Evolutionary conservation across 1,284 basidiomycete genomes (phyloP).

Genomic region (Cryptococcus wingfieldii): DNA sequence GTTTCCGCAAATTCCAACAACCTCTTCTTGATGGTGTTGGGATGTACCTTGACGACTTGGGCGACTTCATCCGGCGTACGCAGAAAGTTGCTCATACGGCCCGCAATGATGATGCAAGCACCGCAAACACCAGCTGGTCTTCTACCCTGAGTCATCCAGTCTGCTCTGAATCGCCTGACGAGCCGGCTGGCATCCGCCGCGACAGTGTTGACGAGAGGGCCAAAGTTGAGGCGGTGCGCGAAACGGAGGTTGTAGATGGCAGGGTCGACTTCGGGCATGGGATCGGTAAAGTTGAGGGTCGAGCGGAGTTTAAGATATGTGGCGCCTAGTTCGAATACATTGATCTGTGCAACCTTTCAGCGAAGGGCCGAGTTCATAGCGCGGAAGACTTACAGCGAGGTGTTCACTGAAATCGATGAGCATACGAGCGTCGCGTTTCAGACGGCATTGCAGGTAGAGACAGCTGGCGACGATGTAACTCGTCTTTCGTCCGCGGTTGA

Average conservation of each 20-base stretch:
- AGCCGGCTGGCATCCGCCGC: conserved; percentile 91
- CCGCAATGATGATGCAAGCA: conserved; percentile 88
- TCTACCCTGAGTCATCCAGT: conserved; percentile 96
- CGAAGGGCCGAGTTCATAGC: neutral
- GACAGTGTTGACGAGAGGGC: conserved; percentile 85
- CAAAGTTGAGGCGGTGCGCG: conserved; percentile 93
- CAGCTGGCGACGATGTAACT: conserved; percentile 93
- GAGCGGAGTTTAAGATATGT: conserved; percentile 93
- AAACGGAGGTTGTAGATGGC: conserved; percentile 97
- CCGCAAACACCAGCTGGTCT: conserved; percentile 97
- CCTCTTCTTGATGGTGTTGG: conserved; percentile 86
- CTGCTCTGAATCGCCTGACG: conserved; percentile 88
- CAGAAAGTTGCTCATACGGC: conserved; percentile 97
- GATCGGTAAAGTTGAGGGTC: conserved; percentile 76
- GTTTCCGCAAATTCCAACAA: conserved; percentile 95
- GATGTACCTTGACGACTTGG: conserved; percentile 97
- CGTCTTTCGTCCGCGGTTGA: conserved; percentile 86
- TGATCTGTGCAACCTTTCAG: conserved; percentile 60
- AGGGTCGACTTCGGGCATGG: conserved; percentile 76
- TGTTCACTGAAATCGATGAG: conserved; percentile 96
- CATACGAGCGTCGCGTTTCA: conserved; percentile 87
- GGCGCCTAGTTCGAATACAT: conserved; percentile 95
- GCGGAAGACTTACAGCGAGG: conserved; percentile 61
- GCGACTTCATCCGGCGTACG: conserved; percentile 92
- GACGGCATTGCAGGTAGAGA: conserved; percentile 87